phyloP scores from a whole-genome alignment of 805 yeast genomes.

The Saccharomycopsis synnaedendra region DNA sequence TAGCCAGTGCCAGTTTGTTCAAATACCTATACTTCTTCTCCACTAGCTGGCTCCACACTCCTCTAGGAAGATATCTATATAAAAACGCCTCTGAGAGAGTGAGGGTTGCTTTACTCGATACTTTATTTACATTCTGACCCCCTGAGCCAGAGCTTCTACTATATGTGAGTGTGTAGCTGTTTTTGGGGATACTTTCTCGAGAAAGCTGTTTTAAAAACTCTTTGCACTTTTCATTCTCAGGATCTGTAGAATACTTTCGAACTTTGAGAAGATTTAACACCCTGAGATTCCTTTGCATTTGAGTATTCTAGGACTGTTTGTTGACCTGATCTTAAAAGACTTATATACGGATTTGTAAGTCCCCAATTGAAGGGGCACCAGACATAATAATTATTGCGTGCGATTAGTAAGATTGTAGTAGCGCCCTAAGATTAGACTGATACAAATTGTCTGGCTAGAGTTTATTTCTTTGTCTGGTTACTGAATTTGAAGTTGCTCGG shows the following conservation, averaged over 20 bases:
- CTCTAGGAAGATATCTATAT: constrained; percentile 35
- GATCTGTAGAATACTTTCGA: not conserved
- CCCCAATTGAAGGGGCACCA: no score
- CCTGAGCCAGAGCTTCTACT: constrained; percentile 75
- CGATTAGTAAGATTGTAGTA: no score
- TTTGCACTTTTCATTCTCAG: not conserved
- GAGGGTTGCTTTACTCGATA: constrained; percentile 46
- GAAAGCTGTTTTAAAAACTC: not conserved
- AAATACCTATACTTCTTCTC: constrained; percentile 36
- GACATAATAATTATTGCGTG: no score
- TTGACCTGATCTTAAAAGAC: no score
- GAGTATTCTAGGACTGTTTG: no score
- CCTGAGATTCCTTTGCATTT: no score
- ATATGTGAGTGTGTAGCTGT: constrained; percentile 32
- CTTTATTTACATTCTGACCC: constrained; percentile 78
- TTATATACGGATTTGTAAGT: no score
- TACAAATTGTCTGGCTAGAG: no score
- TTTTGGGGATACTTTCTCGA: constrained; percentile 29
- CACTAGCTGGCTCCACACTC: constrained; percentile 31
- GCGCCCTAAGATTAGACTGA: no score
- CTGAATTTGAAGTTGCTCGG: no score
- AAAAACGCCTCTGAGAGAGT: constrained; percentile 41
- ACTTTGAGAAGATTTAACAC: no score
- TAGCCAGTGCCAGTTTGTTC: constrained; percentile 38
- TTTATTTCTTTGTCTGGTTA: no score